Conservation (phyloP, 495 filamentous ascomycete genomes). For the Penicillium herquei region DNA sequence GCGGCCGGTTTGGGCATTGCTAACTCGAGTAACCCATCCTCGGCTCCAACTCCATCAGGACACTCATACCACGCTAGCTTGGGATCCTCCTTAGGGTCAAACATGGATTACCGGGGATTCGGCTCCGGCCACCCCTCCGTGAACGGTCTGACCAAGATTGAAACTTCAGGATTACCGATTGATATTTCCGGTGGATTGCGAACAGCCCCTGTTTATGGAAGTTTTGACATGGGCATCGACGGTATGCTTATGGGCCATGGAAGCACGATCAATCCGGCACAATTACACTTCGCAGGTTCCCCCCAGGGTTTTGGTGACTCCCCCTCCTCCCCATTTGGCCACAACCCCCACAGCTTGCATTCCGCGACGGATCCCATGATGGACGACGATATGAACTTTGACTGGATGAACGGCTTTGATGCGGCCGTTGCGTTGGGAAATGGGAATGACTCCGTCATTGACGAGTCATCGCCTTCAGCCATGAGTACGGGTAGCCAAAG, state of each 20-base stretch:
- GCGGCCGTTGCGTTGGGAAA: conserved; percentile 69
- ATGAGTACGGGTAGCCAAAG: conserved; percentile 91
- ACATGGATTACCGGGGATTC: conserved; percentile 69
- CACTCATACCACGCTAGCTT: conserved; percentile 67
- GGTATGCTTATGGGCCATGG: conserved; percentile 73
- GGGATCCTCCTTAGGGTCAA: conserved; percentile 61
- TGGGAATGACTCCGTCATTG: conserved; percentile 72
- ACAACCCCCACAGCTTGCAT: conserved; percentile 60
- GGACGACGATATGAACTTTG: conserved; percentile 74
- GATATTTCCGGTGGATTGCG: conserved; percentile 64
- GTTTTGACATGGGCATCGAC: conserved; percentile 70
- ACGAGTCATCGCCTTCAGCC: conserved; percentile 91
- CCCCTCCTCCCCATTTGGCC: conserved; percentile 69
- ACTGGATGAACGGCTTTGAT: conserved; percentile 86
- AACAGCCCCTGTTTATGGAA: conserved; percentile 73
- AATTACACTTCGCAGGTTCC: conserved; percentile 87
- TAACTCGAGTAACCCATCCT: conserved; percentile 57
- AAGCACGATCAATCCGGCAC: conserved; percentile 90
- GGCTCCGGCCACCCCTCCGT: conserved; percentile 54
- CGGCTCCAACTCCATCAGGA: conserved; percentile 43
- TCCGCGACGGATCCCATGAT: conserved; percentile 48
- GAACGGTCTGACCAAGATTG: conserved; percentile 75
- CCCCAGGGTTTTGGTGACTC: conserved; percentile 67
- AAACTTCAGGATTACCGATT: conserved; percentile 69
- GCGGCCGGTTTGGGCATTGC: conserved; percentile 69